Base-by-base conservation (phyloP, 164 flowering plant genomes). In the Buxus sempervirens region DNA sequence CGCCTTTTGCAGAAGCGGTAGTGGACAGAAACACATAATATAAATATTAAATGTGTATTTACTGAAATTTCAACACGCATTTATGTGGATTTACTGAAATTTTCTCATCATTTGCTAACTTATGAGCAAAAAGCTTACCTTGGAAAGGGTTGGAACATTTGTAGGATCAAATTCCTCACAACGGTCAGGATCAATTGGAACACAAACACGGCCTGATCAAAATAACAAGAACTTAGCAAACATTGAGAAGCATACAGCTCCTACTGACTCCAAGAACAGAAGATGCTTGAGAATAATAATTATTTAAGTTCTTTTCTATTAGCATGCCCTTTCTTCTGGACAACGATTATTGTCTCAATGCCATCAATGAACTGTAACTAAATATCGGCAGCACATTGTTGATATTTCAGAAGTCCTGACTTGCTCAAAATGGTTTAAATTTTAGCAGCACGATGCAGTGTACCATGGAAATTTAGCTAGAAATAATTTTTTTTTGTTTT, bases 111-210 rank as follows among this genome's bases (percentile, higher is more conserved):
- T 9, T 24, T 21, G 23, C 21, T 25, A 18, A 24, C 42, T 19
- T 9, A 7, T 28, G 22, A 64, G 12, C 36, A 54, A 10, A 27
- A 18, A 60, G 12, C 78, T 82, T 78, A 93, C 99, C 84, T 79
- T 68, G 48, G 95, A 83, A 81, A 93, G 95, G 28, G 96, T 87
- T 54, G 99, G 99, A 13, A 87, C 97, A 71, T 79, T 54, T 32
- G 85, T 81, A 20, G 97, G 99, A 87, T 96, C 96, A 79, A 96
- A 96, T 26, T 93, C 93, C 70, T 93, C 96, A 72, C 96, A 93
- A 15, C 60, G 20, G 12, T 83, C 66, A 49, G 99, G 97, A 72
- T 93, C 93, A 77, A 96, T 91, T 5, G 99, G 99, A 68, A 96
- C 83, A 77, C 99, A 96, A 55, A 93, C 93, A 77, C 88, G 92